Base-by-base conservation (phyloP, 306 rosid genomes). In the Fagus crenata region DNA sequence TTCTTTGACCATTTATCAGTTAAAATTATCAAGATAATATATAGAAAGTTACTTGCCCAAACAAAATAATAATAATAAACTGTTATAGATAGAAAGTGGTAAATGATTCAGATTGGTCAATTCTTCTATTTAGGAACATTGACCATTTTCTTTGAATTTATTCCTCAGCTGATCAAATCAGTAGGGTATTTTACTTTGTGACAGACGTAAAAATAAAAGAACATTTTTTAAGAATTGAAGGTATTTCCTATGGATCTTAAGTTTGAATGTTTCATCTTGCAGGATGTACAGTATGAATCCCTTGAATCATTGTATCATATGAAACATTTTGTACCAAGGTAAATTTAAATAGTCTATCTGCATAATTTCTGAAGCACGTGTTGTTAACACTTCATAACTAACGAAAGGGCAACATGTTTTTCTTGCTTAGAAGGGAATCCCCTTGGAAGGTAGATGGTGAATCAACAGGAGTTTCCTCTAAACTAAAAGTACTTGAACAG, bases 381-480 rank as follows among this genome's bases (percentile, higher is more conserved):
- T 80, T 81, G 40, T 36, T 56, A 67, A 78, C 28, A 42, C 7
- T 46, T 74, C 42, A 56, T 76, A 74, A 85, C 89, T 89, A 49
- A 89, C 54, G 6, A 65, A 74, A 77, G 70, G 69, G 63, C 74
- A 73, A 80, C 64, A 1, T 74, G 64, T 72, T 70, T 83, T 77
- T 71, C 51, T 64, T 81, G 36, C 31, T 18, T 87, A 89, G 96
- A 82, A 86, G 94, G 84, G 98, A 93, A 79, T 91, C 90, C 54
- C 98, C 98, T 13, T 88, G 98, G 98, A 93, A 90, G 89, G 89
- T 87, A 35, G 94, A 90, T 75, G 94, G 96, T 71, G 94, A 93
- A 80, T 86, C 93, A 36, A 78, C 88, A 32, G 96, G 90, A 77
- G 89, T 89, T 72, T 88, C 96, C 33, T 82, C 96, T 72, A 93